phyloP scores from a whole-genome alignment of 2,329 filamentous ascomycete species.

The Exserohilum rostratum region DNA sequence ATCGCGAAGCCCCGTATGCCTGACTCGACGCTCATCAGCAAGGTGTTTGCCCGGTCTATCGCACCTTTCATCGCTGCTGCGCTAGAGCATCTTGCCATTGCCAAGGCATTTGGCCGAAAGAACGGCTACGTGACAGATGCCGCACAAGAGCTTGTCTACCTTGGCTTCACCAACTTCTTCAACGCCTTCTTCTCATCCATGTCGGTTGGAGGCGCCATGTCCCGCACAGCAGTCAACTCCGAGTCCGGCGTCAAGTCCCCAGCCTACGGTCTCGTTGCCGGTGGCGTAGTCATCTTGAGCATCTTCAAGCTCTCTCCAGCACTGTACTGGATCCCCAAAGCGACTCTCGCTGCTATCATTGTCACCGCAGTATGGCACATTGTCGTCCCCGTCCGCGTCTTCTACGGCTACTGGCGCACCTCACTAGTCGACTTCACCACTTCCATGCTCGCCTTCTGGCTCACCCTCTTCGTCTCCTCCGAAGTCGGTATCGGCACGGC shows the following conservation, averaged over 20 bases:
- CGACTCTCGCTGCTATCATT: slow-evolving; percentile 69
- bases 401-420: slow-evolving; percentile 69
- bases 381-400: slow-evolving; percentile 63
- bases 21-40: slow-evolving; percentile 55
- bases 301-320: slow-evolving; percentile 67
- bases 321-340: slow-evolving; percentile 71
- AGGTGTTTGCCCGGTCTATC: slow-evolving; percentile 61
- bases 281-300: slow-evolving; percentile 65
- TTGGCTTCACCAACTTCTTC: slow-evolving; percentile 67
- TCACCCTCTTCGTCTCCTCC: slow-evolving; percentile 66
- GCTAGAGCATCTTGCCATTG: slow-evolving; percentile 69
- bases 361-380: slow-evolving; percentile 69
- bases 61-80: slow-evolving; percentile 67
- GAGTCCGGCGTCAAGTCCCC: slow-evolving; percentile 68
- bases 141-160: slow-evolving; percentile 69
- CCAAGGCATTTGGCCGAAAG: slow-evolving; percentile 65
- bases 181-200: slow-evolving; percentile 70
- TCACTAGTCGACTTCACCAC: slow-evolving; percentile 69
- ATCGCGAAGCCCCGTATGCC: slow-evolving; percentile 60
- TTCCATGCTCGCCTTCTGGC: slow-evolving; percentile 68
- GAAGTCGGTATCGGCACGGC: slow-evolving; percentile 65
- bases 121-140: slow-evolving; percentile 69
- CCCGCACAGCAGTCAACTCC: slow-evolving; percentile 70
- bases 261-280: slow-evolving; percentile 65
- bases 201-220: slow-evolving; percentile 71